Conservation (phyloP, 495 filamentous ascomycete genomes). For the Penicillium macrosclerotiorum region DNA sequence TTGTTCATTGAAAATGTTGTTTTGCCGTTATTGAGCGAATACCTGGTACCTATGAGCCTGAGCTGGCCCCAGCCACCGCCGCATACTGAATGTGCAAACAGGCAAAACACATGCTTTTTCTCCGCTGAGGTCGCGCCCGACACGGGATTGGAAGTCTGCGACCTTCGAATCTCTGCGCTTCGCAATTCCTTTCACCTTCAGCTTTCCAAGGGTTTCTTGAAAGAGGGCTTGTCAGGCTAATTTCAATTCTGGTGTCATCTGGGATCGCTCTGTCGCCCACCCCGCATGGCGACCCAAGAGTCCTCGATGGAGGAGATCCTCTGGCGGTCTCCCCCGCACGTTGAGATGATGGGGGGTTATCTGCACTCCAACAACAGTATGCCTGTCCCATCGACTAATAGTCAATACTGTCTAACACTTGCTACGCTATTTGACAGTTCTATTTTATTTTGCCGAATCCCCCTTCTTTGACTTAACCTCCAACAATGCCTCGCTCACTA, state of each 20-base stretch:
- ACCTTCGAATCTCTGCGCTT: neutral
- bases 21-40: too few relatives aligned
- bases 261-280: neutral
- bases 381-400: conserved; percentile 3
- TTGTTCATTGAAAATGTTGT: too few relatives aligned
- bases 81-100: too few relatives aligned
- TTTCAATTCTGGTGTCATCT: neutral
- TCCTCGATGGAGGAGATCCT: conserved; percentile 73
- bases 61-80: too few relatives aligned
- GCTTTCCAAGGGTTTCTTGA: neutral
- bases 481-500: conserved; percentile 77
- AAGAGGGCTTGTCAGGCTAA: neutral
- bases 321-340: conserved; percentile 62
- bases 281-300: conserved; percentile 48
- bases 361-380: conserved; percentile 51
- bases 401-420: neutral
- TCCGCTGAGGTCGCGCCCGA: conserved; percentile 17
- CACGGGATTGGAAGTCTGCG: too few relatives aligned
- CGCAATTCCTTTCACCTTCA: neutral
- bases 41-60: too few relatives aligned
- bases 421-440: conserved; percentile 43
- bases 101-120: conserved; percentile 31
- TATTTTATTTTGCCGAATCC: conserved; percentile 86
- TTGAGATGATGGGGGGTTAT: conserved; percentile 57
- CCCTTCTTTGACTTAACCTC: conserved; percentile 89